Conservation (phyloP, 129 eudicot genomes). For the Centrapalus pauciflorus region DNA sequence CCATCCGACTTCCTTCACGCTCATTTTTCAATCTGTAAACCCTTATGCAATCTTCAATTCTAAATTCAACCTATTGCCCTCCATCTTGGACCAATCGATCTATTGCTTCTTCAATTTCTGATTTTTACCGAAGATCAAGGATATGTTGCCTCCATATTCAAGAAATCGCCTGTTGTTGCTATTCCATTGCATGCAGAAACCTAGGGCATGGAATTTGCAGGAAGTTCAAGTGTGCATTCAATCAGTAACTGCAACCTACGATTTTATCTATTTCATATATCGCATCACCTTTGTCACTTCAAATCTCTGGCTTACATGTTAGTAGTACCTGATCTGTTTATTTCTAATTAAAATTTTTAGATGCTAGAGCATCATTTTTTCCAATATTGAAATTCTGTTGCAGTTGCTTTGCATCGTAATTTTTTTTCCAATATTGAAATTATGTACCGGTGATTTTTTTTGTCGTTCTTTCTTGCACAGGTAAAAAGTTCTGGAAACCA, state of each 20-base stretch:
- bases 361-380: neutral
- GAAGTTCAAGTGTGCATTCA: constrained; percentile 59
- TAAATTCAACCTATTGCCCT: no score
- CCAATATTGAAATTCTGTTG: no score
- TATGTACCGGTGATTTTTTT: constrained; percentile 50
- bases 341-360: neutral
- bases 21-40: no score
- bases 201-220: constrained; percentile 60
- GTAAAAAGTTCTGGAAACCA: constrained; percentile 9
- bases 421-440: constrained; percentile 46
- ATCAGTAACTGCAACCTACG: constrained; percentile 46
- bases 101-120: no score
- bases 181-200: constrained; percentile 42
- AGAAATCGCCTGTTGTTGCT: no score
- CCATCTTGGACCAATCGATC: no score
- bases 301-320: constrained; percentile 45
- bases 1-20: no score
- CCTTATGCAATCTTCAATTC: no score
- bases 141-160: no score
- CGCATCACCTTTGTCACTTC: constrained; percentile 54
- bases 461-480: constrained; percentile 51
- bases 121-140: no score
- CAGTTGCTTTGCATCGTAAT: constrained; percentile 65
- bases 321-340: constrained; percentile 37
- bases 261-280: constrained; percentile 52